Evolutionary conservation across 805 yeast genomes (phyloP).

Genomic region (Wickerhamomyces queroliae): DNA sequence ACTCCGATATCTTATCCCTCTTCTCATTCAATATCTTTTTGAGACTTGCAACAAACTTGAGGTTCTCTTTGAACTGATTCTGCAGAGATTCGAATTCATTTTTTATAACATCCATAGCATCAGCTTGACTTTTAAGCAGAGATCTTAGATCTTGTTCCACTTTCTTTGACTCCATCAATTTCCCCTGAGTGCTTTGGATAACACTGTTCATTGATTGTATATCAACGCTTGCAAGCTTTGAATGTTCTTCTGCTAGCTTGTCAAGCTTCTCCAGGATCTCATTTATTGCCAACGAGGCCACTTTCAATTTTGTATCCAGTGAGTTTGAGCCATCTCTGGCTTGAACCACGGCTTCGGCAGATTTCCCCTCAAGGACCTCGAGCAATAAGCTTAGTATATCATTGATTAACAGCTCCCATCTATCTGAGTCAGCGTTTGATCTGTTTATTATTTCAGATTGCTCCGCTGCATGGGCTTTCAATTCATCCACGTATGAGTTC

Average conservation of each 20-base stretch:
- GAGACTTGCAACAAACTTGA: constrained; percentile 4
- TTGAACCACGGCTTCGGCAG: constrained; percentile 13
- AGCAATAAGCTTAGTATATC: constrained; percentile 10
- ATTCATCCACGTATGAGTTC: constrained; percentile 16
- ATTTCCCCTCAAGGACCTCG: constrained; percentile 9
- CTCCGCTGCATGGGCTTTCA: constrained; percentile 12
- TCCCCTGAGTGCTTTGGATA: constrained; percentile 4
- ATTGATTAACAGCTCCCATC: constrained; percentile 6
- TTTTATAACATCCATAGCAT: constrained; percentile 8
- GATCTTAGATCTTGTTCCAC: constrained; percentile 14
- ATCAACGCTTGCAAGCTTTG: neutral
- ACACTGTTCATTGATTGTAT: neutral
- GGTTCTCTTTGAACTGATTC: constrained; percentile 11
- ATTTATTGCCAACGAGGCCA: constrained; percentile 12
- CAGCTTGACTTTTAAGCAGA: constrained; percentile 9
- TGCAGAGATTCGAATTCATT: constrained; percentile 10
- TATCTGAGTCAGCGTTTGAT: neutral
- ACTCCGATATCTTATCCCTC: constrained; percentile 7
- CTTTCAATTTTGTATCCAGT: constrained; percentile 17
- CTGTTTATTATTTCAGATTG: neutral
- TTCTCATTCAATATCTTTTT: constrained; percentile 15
- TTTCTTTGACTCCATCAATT: constrained; percentile 7
- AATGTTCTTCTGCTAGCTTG: neutral
- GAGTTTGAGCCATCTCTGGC: constrained; percentile 16
- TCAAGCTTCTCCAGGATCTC: constrained; percentile 9